Conservation (phyloP, 441 rosid genomes). For the Syzygium malaccense region DNA sequence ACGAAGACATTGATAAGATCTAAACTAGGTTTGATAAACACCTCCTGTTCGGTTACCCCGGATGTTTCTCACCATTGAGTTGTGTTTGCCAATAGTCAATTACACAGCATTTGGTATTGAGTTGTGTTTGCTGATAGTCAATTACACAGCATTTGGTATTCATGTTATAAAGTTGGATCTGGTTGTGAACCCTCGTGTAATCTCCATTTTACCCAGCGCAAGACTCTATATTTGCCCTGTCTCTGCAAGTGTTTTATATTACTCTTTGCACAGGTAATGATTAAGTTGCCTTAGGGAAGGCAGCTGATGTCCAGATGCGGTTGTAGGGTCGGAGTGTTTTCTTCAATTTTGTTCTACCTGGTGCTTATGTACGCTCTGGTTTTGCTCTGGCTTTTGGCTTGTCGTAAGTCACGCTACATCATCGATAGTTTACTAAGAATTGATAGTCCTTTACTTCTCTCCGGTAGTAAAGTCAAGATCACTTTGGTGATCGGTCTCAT, state of each 20-base stretch:
- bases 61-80: not conserved
- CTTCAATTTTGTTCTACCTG: not conserved
- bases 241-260: not conserved
- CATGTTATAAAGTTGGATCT: not conserved
- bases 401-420: not conserved
- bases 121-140: not conserved
- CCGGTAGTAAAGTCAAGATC: not conserved
- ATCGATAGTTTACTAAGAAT: not conserved
- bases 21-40: not conserved
- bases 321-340: not conserved
- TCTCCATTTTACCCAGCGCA: not conserved
- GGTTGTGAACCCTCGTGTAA: not conserved
- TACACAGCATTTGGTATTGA: not conserved
- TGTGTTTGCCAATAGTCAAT: not conserved
- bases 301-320: not conserved
- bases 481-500: not conserved
- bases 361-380: not conserved
- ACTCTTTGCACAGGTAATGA: not conserved
- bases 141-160: not conserved
- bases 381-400: not conserved
- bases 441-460: not conserved
- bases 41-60: not conserved
- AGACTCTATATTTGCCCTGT: not conserved
- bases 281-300: not conserved
- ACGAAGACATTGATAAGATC: slow-evolving; percentile 1